Evolutionary conservation across 179 eudicot species (phyloP).

Genomic region (Vitellaria paradoxa): DNA sequence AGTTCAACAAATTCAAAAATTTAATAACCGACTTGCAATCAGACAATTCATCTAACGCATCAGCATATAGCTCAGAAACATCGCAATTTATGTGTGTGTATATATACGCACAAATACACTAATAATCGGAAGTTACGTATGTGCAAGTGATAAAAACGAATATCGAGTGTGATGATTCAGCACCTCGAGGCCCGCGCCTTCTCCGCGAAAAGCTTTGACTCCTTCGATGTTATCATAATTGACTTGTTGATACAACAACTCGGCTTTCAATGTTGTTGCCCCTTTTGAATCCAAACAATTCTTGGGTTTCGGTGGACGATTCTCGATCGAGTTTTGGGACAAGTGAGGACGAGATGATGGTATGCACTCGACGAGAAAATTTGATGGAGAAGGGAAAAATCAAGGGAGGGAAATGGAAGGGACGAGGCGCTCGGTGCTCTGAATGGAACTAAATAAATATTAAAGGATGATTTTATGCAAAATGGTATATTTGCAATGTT

Average conservation of each 20-base stretch:
- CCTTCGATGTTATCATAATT: constrained; percentile 61
- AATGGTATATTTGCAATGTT: not conserved
- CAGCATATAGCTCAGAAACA: not conserved
- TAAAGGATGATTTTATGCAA: not conserved
- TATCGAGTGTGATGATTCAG: not conserved
- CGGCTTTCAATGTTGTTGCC: constrained; percentile 79
- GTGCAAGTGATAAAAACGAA: not conserved
- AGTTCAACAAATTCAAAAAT: not conserved
- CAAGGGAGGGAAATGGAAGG: not conserved
- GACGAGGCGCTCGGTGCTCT: not conserved
- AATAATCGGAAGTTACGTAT: not conserved
- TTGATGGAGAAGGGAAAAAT: not conserved
- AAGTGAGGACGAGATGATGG: not conserved
- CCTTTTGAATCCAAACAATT: constrained; percentile 38
- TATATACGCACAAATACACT: not conserved
- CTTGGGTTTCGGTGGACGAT: not conserved
- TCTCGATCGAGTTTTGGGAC: not conserved
- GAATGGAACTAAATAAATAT: not conserved
- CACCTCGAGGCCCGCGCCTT: constrained; percentile 97
- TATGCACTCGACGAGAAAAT: not conserved
- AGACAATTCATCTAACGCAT: constrained; percentile 7
- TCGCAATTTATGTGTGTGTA: not conserved
- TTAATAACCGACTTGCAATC: not conserved
- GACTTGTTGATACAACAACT: constrained; percentile 75
- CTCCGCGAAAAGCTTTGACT: constrained; percentile 60